A percentile compares a stretch with the other conserved stretches of the same genome.
phyloP scores from a whole-genome alignment of 176 grass and related monocot species.

The Oryza officinalis region DNA sequence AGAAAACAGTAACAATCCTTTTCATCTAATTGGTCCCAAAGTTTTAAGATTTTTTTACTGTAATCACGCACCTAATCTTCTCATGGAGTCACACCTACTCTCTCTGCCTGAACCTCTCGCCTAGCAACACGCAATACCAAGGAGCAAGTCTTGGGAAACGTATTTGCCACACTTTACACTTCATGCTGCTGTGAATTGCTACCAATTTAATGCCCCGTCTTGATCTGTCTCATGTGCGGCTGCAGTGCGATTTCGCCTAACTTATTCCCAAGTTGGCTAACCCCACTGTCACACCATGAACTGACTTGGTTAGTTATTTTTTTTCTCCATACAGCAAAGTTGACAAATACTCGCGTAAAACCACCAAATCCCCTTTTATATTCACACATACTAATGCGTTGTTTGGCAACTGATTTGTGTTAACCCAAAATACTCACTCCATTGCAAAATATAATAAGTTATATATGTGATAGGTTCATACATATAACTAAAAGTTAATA shows the following conservation, averaged over 20 bases:
- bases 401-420: no score
- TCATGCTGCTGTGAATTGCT: background rate
- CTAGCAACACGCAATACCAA: constrained; percentile 31
- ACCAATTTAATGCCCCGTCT: background rate
- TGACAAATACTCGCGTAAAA: background rate
- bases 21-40: background rate
- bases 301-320: background rate
- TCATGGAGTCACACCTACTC: constrained; percentile 17
- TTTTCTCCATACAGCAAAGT: background rate
- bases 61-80: constrained; percentile 3
- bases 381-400: no score
- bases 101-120: constrained; percentile 19
- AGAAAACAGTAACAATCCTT: background rate
- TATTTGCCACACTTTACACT: constrained; percentile 37
- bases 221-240: background rate
- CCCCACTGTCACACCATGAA: background rate
- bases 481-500: no score
- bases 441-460: no score
- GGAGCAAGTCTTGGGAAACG: background rate
- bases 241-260: background rate
- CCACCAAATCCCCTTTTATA: no score
- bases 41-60: background rate
- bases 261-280: background rate
- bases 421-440: no score
- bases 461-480: no score